Evolutionary conservation across 345 rosid genomes (phyloP).

Genomic region (Kernera saxatilis): DNA sequence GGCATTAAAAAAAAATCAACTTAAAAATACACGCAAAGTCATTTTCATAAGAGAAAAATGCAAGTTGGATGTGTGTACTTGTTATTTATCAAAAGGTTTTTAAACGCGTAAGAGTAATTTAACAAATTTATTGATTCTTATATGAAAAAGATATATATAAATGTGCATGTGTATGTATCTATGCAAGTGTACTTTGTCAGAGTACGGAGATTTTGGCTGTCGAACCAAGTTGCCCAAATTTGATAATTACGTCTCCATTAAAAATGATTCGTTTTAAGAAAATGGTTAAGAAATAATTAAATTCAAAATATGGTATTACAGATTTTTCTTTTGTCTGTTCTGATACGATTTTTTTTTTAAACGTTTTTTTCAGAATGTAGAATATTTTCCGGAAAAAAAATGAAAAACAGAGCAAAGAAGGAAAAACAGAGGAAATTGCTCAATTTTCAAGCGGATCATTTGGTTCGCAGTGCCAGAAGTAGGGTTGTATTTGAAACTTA

Average conservation of each 20-base stretch:
- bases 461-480: no score
- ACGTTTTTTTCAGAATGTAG: not conserved
- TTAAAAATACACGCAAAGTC: not conserved
- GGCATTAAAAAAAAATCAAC: not conserved
- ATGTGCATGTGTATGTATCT: not conserved
- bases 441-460: no score
- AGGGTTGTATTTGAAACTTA: no score
- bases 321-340: not conserved
- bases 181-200: constrained; percentile 12
- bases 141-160: not conserved
- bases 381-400: not conserved
- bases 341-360: not conserved
- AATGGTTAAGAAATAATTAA: not conserved
- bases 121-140: not conserved
- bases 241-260: not conserved
- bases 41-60: not conserved
- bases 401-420: not conserved
- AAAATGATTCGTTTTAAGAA: not conserved
- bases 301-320: not conserved
- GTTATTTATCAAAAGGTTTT: not conserved
- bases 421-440: not conserved
- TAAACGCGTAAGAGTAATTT: not conserved
- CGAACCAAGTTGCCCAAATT: constrained; percentile 11
- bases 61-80: not conserved
- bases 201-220: constrained; percentile 25